Percentiles rank a stretch among this genome's conserved stretches.
These are phyloP conservation scores for Wickerhamomyces kurtzmanii DNA, from an alignment of 805 yeast genomes.

Conservation along the genomic window DNA sequence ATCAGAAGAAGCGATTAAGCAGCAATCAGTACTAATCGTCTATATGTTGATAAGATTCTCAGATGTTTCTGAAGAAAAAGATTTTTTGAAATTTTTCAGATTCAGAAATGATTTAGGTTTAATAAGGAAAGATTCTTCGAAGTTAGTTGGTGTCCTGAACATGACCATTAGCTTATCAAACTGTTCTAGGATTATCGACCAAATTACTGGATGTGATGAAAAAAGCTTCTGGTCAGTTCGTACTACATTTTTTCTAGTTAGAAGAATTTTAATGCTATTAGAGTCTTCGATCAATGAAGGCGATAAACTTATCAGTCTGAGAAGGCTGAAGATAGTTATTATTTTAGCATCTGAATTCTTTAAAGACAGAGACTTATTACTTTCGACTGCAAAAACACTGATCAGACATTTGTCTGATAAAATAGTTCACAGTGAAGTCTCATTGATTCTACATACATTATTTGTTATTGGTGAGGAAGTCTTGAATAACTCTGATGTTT, in stretches of 20 bases:
- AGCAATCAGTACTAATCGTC: constrained; percentile 22
- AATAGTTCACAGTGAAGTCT: constrained; percentile 16
- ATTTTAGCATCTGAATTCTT: constrained; percentile 14
- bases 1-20: constrained; percentile 9
- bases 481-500: constrained; percentile 1
- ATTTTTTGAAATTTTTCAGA: constrained; percentile 8
- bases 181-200: too few species aligned
- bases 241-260: constrained; percentile 25
- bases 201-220: too few species aligned
- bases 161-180: too few species aligned
- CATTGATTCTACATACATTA: constrained; percentile 14
- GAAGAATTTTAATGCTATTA: constrained; percentile 21
- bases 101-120: too few species aligned
- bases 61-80: constrained; percentile 25
- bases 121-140: too few species aligned
- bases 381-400: constrained; percentile 9
- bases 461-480: constrained; percentile 6
- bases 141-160: too few species aligned
- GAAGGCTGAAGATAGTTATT: constrained; percentile 28
- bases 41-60: constrained; percentile 26
- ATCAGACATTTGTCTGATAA: constrained; percentile 9
- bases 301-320: constrained; percentile 17
- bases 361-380: constrained; percentile 9
- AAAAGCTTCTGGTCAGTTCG: constrained; percentile 24
- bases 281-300: constrained; percentile 11